phyloP scores from a whole-genome alignment of 805 yeast species.

The Hagleromyces aurorensis region DNA sequence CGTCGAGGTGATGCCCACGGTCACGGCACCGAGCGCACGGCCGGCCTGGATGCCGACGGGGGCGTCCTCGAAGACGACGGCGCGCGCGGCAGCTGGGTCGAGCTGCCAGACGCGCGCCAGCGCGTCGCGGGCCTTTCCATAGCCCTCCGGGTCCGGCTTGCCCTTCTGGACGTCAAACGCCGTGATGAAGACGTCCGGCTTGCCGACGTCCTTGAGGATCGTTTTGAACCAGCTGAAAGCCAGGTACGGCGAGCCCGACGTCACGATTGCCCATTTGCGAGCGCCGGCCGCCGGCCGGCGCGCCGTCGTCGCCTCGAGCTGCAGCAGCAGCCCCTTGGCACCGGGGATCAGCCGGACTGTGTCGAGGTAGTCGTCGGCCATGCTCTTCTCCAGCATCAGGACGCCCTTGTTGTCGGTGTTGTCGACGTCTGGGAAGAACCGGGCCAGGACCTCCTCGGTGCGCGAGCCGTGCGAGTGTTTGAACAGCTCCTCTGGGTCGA shows the following conservation, averaged over 20 bases:
- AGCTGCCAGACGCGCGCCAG: conserved; percentile 36
- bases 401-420: conserved; percentile 42
- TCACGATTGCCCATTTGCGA: conserved; percentile 71
- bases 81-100: conserved; percentile 20
- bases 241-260: conserved; percentile 65
- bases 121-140: conserved; percentile 46
- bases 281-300: conserved; percentile 18
- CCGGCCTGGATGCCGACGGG: conserved; percentile 79
- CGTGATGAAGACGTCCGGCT: conserved; percentile 70
- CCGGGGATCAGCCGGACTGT: conserved; percentile 65
- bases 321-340: conserved; percentile 47
- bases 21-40: conserved; percentile 64
- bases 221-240: conserved; percentile 64
- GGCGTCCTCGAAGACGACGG: conserved; percentile 76
- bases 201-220: conserved; percentile 43
- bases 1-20: conserved; percentile 70
- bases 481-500: conserved; percentile 55
- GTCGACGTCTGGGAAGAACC: conserved; percentile 62
- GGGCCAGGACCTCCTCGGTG: conserved; percentile 59
- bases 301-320: conserved; percentile 34
- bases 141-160: conserved; percentile 80
- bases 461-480: conserved; percentile 69
- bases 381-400: conserved; percentile 51
- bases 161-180: conserved; percentile 66
- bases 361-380: conserved; percentile 58